phyloP scores from a whole-genome alignment of 371 early-diverging fungal species.

The Mucor racemosus region DNA sequence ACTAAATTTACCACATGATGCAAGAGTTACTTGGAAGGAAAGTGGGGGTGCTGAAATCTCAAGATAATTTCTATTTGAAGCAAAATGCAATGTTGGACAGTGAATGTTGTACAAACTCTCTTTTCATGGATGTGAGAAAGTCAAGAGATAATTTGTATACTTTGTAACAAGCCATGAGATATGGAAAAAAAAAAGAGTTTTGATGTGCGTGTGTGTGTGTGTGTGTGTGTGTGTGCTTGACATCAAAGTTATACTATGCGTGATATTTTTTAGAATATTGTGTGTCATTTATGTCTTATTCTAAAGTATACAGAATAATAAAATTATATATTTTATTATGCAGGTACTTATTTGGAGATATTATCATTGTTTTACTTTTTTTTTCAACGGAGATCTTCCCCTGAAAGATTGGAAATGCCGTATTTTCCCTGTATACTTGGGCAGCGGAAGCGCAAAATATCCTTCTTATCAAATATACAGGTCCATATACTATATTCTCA shows the following conservation, averaged over 20 bases:
- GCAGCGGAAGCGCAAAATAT: background rate
- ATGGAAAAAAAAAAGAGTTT: too few species aligned
- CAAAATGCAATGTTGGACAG: slow-evolving; percentile 4
- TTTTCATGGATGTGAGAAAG: background rate
- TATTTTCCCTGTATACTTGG: background rate
- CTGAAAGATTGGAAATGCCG: slow-evolving; percentile 2
- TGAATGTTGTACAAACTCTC: background rate
- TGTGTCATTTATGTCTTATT: background rate
- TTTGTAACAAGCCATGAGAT: background rate
- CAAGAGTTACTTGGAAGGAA: background rate
- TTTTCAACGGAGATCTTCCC: background rate
- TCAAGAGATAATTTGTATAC: background rate
- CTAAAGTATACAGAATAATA: too few species aligned
- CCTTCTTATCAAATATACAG: background rate
- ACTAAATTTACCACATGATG: slow-evolving; percentile 5
- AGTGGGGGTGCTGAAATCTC: slow-evolving; percentile 1
- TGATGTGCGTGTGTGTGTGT: background rate
- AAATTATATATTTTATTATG: background rate
- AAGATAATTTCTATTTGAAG: background rate
- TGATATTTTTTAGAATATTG: background rate
- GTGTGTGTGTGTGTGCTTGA: background rate
- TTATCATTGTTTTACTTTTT: background rate
- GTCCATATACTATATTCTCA: too few species aligned
- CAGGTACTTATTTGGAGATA: slow-evolving; percentile 5
- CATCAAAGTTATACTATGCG: slow-evolving; percentile 1